These are phyloP conservation scores for Phaeotremella fagi DNA, from an alignment of 768 basidiomycete genomes.

Conservation along the genomic window DNA sequence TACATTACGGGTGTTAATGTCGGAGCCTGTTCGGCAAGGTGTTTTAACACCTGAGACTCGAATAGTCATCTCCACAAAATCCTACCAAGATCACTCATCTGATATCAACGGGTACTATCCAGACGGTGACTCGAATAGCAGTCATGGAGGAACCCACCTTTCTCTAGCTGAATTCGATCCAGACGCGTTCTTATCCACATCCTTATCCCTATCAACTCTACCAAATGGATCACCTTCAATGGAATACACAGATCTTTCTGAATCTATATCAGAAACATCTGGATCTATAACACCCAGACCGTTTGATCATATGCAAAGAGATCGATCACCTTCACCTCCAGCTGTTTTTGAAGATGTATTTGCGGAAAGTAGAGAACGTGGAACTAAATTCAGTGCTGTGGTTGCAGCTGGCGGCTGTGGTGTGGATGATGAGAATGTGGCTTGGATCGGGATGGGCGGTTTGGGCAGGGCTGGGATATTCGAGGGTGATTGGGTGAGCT, in stretches of 20 bases:
- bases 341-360: slow-evolving; percentile 11
- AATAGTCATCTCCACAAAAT: slow-evolving; percentile 53
- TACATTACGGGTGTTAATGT: slow-evolving; percentile 54
- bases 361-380: slow-evolving; percentile 7
- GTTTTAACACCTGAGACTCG: slow-evolving; percentile 55
- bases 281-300: slow-evolving; percentile 39
- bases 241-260: slow-evolving; percentile 6
- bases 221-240: slow-evolving; percentile 8
- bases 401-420: slow-evolving; percentile 1
- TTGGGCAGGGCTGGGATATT: slow-evolving; percentile 46
- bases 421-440: slow-evolving; percentile 24
- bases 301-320: not conserved
- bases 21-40: slow-evolving; percentile 73
- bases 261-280: slow-evolving; percentile 19
- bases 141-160: slow-evolving; percentile 12
- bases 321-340: slow-evolving; percentile 9
- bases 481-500: slow-evolving; percentile 45
- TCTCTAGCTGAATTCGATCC: slow-evolving; percentile 41
- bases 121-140: slow-evolving; percentile 10
- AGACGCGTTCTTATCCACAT: slow-evolving; percentile 38
- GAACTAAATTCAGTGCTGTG: slow-evolving; percentile 22
- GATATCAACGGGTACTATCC: not conserved
- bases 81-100: slow-evolving; percentile 5
- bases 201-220: slow-evolving; percentile 14
- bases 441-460: slow-evolving; percentile 43